Evolutionary conservation across 805 yeast genomes (phyloP).

Genomic region (Hanseniaspora occidentalis): DNA sequence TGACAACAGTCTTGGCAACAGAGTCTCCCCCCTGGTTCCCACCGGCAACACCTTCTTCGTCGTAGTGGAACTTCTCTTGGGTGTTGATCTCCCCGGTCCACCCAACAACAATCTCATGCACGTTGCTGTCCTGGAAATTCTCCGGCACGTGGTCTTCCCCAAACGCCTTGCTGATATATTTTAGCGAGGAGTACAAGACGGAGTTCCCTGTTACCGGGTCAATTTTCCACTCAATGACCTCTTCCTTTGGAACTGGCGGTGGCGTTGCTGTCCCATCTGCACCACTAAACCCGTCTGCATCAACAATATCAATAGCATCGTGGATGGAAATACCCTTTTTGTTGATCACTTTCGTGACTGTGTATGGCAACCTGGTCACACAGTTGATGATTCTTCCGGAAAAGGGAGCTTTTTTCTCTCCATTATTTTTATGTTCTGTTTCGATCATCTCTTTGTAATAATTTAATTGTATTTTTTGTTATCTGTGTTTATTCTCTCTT

Average conservation of each 20-base stretch:
- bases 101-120: conserved; percentile 73
- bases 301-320: neutral
- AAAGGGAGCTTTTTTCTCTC: neutral
- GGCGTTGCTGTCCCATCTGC: neutral
- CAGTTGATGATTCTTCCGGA: conserved; percentile 22
- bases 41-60: conserved; percentile 1
- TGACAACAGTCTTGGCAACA: neutral
- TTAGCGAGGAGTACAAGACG: conserved; percentile 67
- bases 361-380: conserved; percentile 26
- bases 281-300: neutral
- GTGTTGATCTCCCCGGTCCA: conserved; percentile 85
- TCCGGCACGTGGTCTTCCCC: conserved; percentile 3
- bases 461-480: neutral
- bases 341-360: conserved; percentile 10
- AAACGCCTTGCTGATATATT: conserved; percentile 31
- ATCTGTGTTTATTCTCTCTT: no score
- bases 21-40: no score
- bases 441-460: neutral
- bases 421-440: neutral
- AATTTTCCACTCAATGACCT: conserved; percentile 35
- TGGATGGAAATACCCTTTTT: neutral
- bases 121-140: conserved; percentile 37
- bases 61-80: conserved; percentile 11
- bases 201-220: conserved; percentile 68
- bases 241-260: conserved; percentile 2